phyloP scores from a whole-genome alignment of 805 yeast genomes.

The Candida ortonii region DNA sequence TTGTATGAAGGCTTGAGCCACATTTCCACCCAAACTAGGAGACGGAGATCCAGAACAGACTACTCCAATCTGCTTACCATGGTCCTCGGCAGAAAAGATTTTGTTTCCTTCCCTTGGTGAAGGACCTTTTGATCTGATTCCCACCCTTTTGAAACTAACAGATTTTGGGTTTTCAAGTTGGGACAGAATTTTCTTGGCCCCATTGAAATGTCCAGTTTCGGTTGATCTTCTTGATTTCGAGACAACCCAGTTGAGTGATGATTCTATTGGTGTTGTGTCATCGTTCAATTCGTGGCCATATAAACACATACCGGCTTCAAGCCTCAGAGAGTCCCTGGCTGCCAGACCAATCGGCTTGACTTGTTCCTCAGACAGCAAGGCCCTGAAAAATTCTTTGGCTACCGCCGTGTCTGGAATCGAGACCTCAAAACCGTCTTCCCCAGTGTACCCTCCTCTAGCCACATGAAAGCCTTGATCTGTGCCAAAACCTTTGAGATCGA shows the following conservation, averaged over 20 bases:
- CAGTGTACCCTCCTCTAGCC: constrained; percentile 97
- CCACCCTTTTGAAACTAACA: constrained; percentile 65
- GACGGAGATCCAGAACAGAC: constrained; percentile 60
- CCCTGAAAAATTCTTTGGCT: constrained; percentile 60
- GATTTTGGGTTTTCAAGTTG: constrained; percentile 66
- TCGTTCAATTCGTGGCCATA: constrained; percentile 91
- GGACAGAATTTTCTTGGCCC: constrained; percentile 61
- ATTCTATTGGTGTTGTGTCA: constrained; percentile 79
- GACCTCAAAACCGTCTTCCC: constrained; percentile 97
- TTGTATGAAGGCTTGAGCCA: constrained; percentile 87
- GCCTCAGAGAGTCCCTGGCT: constrained; percentile 93
- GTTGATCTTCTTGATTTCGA: constrained; percentile 70
- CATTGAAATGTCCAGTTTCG: constrained; percentile 61
- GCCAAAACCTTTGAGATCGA: constrained; percentile 41
- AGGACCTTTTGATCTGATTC: constrained; percentile 76
- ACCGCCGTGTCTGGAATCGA: constrained; percentile 59
- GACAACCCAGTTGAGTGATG: constrained; percentile 84
- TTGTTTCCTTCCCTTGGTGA: constrained; percentile 84
- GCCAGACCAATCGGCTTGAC: constrained; percentile 93
- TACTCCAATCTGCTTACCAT: constrained; percentile 51
- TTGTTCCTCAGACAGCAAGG: constrained; percentile 49
- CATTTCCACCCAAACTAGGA: constrained; percentile 65
- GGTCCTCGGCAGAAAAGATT: constrained; percentile 54
- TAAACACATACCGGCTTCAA: constrained; percentile 98
- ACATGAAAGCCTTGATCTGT: constrained; percentile 55